phyloP scores from a whole-genome alignment of 768 basidiomycete species.

The Lentinus brumalis region DNA sequence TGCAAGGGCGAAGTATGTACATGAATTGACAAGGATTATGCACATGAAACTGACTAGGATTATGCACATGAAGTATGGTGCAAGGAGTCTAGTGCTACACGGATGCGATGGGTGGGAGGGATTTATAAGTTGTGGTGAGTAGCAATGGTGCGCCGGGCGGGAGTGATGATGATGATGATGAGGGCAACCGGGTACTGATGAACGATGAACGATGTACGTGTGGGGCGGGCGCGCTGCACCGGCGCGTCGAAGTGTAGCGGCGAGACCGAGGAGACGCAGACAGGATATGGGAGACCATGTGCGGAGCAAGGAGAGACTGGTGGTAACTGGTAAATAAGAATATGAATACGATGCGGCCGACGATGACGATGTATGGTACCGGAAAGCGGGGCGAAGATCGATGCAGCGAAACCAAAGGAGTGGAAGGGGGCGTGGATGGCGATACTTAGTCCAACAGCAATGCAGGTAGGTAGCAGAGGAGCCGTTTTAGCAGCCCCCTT shows the following conservation, averaged over 20 bases:
- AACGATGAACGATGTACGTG: not conserved
- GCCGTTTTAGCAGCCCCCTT: not conserved
- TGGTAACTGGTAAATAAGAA: not conserved
- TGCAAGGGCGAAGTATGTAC: not conserved
- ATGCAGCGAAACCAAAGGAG: not conserved
- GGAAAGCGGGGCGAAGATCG: slow-evolving; percentile 2
- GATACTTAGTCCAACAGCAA: not conserved
- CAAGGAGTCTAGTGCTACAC: slow-evolving; percentile 2
- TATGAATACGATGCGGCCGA: slow-evolving; percentile 5
- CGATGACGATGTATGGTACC: slow-evolving; percentile 9
- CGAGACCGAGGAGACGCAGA: not conserved
- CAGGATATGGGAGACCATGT: not conserved
- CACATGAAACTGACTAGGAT: not conserved
- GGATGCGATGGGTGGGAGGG: not conserved
- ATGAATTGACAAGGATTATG: not conserved
- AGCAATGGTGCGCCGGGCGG: not conserved
- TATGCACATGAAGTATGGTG: not conserved
- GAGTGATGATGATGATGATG: not conserved
- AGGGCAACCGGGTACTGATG: not conserved
- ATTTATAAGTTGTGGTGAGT: not conserved
- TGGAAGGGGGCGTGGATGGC: not conserved
- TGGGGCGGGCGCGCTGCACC: not conserved
- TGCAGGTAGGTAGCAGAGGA: not conserved
- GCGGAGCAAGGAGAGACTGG: not conserved
- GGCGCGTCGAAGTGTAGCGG: not conserved